Conservation (phyloP, 83 land plant species). For the Picea mariana region DNA sequence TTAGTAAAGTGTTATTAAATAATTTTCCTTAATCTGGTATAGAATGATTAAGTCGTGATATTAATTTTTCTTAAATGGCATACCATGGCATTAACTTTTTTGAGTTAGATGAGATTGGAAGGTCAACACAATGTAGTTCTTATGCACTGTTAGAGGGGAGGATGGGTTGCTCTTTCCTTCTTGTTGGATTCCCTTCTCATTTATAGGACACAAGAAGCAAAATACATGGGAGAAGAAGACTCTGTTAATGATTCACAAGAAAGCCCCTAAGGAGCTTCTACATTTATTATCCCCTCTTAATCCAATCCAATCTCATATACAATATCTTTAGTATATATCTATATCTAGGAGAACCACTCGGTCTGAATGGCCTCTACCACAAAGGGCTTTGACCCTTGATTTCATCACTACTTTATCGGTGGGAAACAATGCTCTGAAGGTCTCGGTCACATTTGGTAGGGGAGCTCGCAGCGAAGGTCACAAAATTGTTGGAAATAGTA, state of each 20-base stretch:
- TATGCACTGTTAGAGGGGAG: constrained; percentile 94
- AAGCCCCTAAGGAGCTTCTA: constrained; percentile 34
- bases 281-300: constrained; percentile 71
- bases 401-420: constrained; percentile 24
- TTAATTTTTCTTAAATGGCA: no score
- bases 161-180: constrained; percentile 91
- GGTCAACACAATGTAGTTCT: constrained; percentile 73
- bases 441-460: no score
- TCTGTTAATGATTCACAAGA: no score
- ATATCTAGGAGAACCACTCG: constrained; percentile 62
- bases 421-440: no score
- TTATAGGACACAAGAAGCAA: constrained; percentile 52
- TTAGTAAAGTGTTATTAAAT: no score
- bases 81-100: no score
- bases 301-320: constrained; percentile 80
- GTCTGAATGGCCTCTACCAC: constrained; percentile 76
- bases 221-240: constrained; percentile 51
- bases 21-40: no score
- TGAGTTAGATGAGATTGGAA: constrained; percentile 74
- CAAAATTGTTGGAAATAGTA: no score
- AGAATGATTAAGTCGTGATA: no score
- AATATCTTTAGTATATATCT: constrained; percentile 63
- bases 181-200: constrained; percentile 75
- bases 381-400: constrained; percentile 65
- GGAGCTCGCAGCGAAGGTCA: no score